Conservation (phyloP, 345 rosid genomes). For the Psidium friedrichsthalianum region DNA sequence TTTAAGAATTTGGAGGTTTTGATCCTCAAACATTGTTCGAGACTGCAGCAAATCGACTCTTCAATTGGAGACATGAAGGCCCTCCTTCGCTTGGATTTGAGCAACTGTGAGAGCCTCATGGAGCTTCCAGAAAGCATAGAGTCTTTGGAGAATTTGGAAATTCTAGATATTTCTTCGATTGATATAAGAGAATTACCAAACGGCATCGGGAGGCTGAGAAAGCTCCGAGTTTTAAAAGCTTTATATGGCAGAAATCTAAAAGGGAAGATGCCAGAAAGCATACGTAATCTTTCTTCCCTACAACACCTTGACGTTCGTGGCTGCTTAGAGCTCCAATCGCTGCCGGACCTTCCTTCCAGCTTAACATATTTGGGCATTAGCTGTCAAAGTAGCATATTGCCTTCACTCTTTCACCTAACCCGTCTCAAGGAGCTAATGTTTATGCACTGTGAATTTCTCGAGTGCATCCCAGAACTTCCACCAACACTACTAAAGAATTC, state of each 20-base stretch:
- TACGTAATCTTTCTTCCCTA: not conserved
- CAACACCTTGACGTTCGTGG: fast-evolving
- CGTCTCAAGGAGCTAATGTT: not conserved
- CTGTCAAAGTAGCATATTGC: not conserved
- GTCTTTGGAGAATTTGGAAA: not conserved
- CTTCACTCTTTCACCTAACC: not conserved
- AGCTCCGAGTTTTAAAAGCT: not conserved
- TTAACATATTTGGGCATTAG: not conserved
- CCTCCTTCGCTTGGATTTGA: not conserved
- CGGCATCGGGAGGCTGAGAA: not conserved
- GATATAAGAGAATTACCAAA: not conserved
- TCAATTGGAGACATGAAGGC: not conserved
- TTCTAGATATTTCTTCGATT: fast-evolving
- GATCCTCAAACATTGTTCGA: fast-evolving
- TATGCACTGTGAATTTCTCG: fast-evolving
- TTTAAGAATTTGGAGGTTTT: not conserved
- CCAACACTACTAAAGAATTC: not conserved
- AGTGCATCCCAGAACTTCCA: not conserved
- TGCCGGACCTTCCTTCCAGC: not conserved
- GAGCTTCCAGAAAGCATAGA: not conserved
- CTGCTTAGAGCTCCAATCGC: fast-evolving
- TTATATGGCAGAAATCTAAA: fast-evolving
- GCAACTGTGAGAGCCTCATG: no score
- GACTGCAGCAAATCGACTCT: not conserved
- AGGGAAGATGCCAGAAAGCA: not conserved